phyloP scores from a whole-genome alignment of 768 basidiomycete genomes.

The Lentinula detonsa region DNA sequence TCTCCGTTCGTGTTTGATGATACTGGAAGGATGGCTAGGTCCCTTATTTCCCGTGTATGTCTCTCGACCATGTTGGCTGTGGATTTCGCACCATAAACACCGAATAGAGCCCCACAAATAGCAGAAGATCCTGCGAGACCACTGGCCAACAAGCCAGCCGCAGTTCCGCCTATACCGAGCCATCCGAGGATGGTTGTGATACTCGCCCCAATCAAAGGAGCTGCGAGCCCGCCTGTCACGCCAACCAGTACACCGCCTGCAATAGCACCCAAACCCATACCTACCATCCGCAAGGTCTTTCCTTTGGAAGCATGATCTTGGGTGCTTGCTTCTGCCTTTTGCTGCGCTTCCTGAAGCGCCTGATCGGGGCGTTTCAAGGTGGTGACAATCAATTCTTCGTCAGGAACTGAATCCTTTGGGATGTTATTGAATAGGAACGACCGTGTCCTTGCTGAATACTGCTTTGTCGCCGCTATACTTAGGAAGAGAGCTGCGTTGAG shows the following conservation, averaged over 20 bases:
- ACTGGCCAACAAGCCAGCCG: conserved; percentile 42
- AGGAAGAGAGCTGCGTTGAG: conserved; percentile 47
- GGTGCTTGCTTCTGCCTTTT: conserved; percentile 31
- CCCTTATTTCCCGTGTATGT: conserved; percentile 47
- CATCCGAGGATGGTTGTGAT: conserved; percentile 41
- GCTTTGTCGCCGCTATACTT: conserved; percentile 38
- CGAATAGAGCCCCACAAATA: conserved; percentile 54
- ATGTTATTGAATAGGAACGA: conserved; percentile 30
- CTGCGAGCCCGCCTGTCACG: conserved; percentile 54
- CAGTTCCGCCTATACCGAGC: conserved; percentile 49
- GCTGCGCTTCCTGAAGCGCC: conserved; percentile 37
- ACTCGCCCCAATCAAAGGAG: conserved; percentile 52
- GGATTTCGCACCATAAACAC: conserved; percentile 46
- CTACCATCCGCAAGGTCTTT: conserved; percentile 36
- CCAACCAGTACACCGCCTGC: conserved; percentile 52
- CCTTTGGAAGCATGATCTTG: conserved; percentile 35
- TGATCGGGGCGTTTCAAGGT: conserved; percentile 44
- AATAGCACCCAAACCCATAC: conserved; percentile 45
- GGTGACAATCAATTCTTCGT: conserved; percentile 37
- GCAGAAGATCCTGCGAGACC: conserved; percentile 50
- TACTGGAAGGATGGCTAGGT: conserved; percentile 46
- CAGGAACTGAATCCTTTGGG: conserved; percentile 14
- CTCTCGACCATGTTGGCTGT: conserved; percentile 42
- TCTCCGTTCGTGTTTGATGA: conserved; percentile 19
- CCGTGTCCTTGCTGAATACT: conserved; percentile 46